These are phyloP conservation scores for Penicillium sp. DNA, from an alignment of 2,329 filamentous ascomycete species.

Conservation along the genomic window DNA sequence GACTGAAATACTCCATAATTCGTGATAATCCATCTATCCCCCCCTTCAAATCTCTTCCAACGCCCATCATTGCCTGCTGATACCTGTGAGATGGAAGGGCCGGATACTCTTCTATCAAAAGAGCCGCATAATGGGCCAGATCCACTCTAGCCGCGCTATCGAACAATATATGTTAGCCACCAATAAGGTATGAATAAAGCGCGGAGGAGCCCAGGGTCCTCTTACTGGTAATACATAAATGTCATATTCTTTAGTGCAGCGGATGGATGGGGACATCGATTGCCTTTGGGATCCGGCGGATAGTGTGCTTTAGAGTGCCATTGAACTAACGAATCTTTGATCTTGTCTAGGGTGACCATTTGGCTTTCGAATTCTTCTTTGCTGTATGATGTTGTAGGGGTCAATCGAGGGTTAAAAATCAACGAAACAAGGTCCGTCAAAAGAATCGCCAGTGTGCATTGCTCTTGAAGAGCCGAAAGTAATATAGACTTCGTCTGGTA, in stretches of 20 bases:
- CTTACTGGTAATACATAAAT: slow-evolving; percentile 56
- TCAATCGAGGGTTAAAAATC: slow-evolving; percentile 40
- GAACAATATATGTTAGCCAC: background rate
- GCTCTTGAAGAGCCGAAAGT: slow-evolving; percentile 48
- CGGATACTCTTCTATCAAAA: slow-evolving; percentile 43
- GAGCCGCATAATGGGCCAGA: slow-evolving; percentile 50
- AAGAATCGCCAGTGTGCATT: slow-evolving; percentile 49
- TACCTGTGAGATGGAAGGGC: slow-evolving; percentile 41
- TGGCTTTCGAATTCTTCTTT: slow-evolving; percentile 14
- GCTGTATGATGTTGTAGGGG: slow-evolving; percentile 8
- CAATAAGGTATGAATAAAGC: no score
- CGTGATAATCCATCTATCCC: slow-evolving; percentile 48
- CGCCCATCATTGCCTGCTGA: slow-evolving; percentile 34
- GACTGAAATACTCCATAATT: slow-evolving; percentile 51
- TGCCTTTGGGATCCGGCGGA: background rate
- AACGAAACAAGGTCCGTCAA: slow-evolving; percentile 51
- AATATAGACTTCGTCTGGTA: slow-evolving; percentile 48
- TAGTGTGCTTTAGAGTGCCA: slow-evolving; percentile 18
- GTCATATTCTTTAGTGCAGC: slow-evolving; percentile 51
- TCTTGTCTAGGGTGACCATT: slow-evolving; percentile 10
- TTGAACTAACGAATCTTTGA: slow-evolving; percentile 16
- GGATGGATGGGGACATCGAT: slow-evolving; percentile 42
- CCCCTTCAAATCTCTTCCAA: slow-evolving; percentile 45
- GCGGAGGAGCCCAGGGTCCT: background rate
- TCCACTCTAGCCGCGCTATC: slow-evolving; percentile 46